A percentile compares a stretch with the other conserved stretches of the same genome.
phyloP scores from a whole-genome alignment of 208 protist species.

The Trypanosoma scelopori region DNA sequence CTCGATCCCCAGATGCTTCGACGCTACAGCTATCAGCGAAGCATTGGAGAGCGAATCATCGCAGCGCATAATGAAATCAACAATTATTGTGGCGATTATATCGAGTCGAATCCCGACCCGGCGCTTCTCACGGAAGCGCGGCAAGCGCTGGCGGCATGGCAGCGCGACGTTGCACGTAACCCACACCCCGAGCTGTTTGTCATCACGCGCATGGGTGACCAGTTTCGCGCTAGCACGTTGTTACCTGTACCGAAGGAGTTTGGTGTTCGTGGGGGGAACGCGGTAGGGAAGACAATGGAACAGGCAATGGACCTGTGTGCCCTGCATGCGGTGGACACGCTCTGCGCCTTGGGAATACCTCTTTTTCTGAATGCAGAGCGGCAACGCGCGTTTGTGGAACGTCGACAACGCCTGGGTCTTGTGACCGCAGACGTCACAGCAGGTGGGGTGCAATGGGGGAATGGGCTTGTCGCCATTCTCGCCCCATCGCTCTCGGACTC shows the following conservation, averaged over 20 bases:
- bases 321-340: constrained; percentile 71
- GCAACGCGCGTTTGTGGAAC: constrained; percentile 47
- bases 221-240: constrained; percentile 72
- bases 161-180: constrained; percentile 55
- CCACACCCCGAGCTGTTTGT: constrained; percentile 69
- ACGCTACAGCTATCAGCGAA: constrained; percentile 33
- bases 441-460: constrained; percentile 24
- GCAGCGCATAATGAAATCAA: constrained; percentile 55
- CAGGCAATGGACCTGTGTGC: constrained; percentile 67
- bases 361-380: constrained; percentile 43
- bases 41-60: constrained; percentile 59
- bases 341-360: constrained; percentile 52
- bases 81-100: constrained; percentile 36
- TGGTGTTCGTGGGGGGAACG: constrained; percentile 70
- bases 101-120: constrained; percentile 68
- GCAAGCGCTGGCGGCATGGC: constrained; percentile 53
- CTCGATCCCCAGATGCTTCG: constrained; percentile 37
- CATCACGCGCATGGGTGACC: constrained; percentile 62
- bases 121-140: constrained; percentile 54
- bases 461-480: constrained; percentile 30
- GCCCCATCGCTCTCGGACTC: constrained; percentile 16
- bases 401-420: constrained; percentile 34
- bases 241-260: constrained; percentile 57
- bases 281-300: constrained; percentile 45
- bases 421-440: constrained; percentile 36